Base-by-base conservation (phyloP, 2,329 filamentous ascomycete species). In the Pestalotiopsis sp. region DNA sequence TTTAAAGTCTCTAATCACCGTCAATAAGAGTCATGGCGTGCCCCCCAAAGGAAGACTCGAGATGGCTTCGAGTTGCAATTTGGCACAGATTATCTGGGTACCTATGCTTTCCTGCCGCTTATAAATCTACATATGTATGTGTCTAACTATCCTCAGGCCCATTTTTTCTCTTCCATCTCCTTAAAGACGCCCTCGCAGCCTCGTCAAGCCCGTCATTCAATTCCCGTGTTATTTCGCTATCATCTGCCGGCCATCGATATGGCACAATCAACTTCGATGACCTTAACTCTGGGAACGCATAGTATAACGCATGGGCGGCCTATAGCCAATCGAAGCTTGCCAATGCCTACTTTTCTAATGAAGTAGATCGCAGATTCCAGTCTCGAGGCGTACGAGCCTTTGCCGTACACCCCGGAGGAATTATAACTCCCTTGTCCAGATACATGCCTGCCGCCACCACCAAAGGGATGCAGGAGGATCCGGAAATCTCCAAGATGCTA, bases 261-360 rank as follows among this genome's bases (percentile, higher is more conserved):
- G 71, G 70, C 10, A 68, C 68, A 0, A 71, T 82, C 59, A 70
- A 78, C 44, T 76, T 77, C 65, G 76, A 83, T 66, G 77, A 83
- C 73, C 78, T 80, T 69, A 78, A 81, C 68, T 79, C 80, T 52
- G 72, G 77, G 24, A 70, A 73, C 4, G 66, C 44, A 14, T 72
- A 69, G 6, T 84, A 85, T 68, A 59, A 79, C 2, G 77, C 77
- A 0, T 78, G 74, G 67, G 55, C 66, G 1, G 77, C 82, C 0
- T 88, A 88, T 68, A 81, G 78, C 0, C 81, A 85, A 70, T 77
- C 79, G 63, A 89, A 88, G 71, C 79, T 80, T 0, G 85, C 86
- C 17, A 86, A 84, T 68, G 79, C 87, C 26, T 44, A 24, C 14
- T 30, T 63, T 17, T 26, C 60, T 4, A 39, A 40, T 35, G 60